Percentiles rank a stretch among this genome's conserved stretches.
phyloP scores from a whole-genome alignment of 768 basidiomycete genomes.

The Exidia glandulosa region DNA sequence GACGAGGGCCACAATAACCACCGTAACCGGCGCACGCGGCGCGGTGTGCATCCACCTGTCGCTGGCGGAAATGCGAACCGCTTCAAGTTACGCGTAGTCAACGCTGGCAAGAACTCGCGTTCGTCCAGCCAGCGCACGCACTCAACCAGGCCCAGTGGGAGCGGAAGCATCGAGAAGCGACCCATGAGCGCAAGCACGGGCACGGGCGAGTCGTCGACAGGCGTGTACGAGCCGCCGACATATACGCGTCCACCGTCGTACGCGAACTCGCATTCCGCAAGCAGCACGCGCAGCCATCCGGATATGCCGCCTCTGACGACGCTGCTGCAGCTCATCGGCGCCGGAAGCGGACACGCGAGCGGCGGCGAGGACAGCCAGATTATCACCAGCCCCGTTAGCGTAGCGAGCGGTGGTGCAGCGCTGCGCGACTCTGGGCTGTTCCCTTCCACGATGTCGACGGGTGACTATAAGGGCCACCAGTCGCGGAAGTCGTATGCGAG shows the following conservation, averaged over 20 bases:
- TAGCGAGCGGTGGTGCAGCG: neutral
- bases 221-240: neutral
- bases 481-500: neutral
- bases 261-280: neutral
- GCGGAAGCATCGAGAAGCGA: neutral
- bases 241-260: neutral
- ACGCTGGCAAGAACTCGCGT: neutral
- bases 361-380: neutral
- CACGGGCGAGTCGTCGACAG: neutral
- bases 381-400: neutral
- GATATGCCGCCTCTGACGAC: neutral
- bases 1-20: neutral
- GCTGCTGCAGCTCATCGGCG: neutral
- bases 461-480: neutral
- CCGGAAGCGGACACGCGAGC: neutral
- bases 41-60: neutral
- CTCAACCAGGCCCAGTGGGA: neutral
- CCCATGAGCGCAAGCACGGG: neutral
- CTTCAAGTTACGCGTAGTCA: neutral
- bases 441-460: neutral
- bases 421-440: neutral
- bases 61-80: neutral
- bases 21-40: neutral
- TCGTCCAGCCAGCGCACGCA: neutral
- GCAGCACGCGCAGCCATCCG: neutral